A percentile compares a stretch with the other conserved stretches of the same genome.
Conservation (phyloP, 2,329 filamentous ascomycete genomes). For the Penicillium polonicum region DNA sequence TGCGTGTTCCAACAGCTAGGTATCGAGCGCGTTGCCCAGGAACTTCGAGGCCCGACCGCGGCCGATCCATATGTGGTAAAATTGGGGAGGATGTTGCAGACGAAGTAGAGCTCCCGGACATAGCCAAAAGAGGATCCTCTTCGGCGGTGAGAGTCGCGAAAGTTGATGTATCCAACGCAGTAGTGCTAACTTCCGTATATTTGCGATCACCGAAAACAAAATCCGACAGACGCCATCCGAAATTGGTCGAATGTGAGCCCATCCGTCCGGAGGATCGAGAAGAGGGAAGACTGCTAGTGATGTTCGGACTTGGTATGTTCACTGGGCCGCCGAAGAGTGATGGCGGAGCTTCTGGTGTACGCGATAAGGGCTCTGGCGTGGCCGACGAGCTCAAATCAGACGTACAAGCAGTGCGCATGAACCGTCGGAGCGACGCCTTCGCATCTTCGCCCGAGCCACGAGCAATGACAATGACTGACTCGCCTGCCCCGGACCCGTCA, state of each 20-base stretch:
- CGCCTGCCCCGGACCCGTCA: slow-evolving; percentile 72
- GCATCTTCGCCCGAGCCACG: slow-evolving; percentile 66
- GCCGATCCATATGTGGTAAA: slow-evolving; percentile 49
- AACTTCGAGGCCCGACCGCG: slow-evolving; percentile 57
- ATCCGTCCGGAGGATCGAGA: slow-evolving; percentile 34
- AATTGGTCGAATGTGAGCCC: slow-evolving; percentile 40
- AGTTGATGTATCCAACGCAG: slow-evolving; percentile 70
- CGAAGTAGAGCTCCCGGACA: slow-evolving; percentile 56
- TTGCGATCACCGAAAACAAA: slow-evolving; percentile 62
- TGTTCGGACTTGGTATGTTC: slow-evolving; percentile 21
- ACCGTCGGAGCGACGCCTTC: slow-evolving; percentile 55
- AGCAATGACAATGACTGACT: slow-evolving; percentile 71
- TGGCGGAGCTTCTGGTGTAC: slow-evolving; percentile 20
- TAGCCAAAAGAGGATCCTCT: slow-evolving; percentile 73
- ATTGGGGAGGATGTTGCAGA: slow-evolving; percentile 54
- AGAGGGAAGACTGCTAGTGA: slow-evolving; percentile 26
- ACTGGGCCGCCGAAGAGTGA: slow-evolving; percentile 55
- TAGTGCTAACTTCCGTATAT: slow-evolving; percentile 64
- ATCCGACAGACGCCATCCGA: slow-evolving; percentile 66
- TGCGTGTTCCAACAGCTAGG: slow-evolving; percentile 75
- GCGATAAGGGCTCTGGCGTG: slow-evolving; percentile 13
- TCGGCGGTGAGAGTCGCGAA: slow-evolving; percentile 68
- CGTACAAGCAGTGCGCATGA: slow-evolving; percentile 53
- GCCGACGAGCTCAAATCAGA: slow-evolving; percentile 24
- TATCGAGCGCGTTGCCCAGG: slow-evolving; percentile 82